phyloP scores from a whole-genome alignment of 2,329 filamentous ascomycete species.

The Ceratocystis albifundus region DNA sequence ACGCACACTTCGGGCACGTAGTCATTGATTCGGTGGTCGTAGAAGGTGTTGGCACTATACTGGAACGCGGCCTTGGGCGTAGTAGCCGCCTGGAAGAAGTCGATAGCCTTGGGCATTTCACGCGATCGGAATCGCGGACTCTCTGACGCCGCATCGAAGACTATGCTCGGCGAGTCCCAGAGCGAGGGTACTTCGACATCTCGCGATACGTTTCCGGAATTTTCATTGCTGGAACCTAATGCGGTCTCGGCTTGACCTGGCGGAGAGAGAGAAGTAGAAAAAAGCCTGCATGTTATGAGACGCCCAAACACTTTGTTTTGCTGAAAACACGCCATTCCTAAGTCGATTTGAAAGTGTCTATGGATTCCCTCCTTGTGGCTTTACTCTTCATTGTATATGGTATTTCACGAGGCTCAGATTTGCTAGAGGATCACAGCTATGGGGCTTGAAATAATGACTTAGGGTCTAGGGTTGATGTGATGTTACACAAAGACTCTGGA shows the following conservation, averaged over 20 bases:
- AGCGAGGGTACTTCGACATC: conserved; percentile 6
- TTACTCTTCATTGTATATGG: not conserved
- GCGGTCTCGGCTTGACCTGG: not conserved
- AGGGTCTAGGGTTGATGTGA: not conserved
- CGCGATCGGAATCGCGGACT: conserved; percentile 8
- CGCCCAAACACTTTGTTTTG: not conserved
- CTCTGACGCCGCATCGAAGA: conserved; percentile 11
- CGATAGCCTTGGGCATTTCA: conserved; percentile 11
- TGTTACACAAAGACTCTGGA: not conserved
- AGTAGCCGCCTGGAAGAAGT: conserved; percentile 14
- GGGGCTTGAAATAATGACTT: not conserved
- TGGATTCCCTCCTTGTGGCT: not conserved
- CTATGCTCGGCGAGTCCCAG: conserved; percentile 17
- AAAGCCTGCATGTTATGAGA: not conserved
- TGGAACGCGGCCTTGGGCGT: conserved; percentile 32
- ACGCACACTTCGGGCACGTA: conserved; percentile 56
- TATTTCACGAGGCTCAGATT: not conserved
- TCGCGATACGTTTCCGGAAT: not conserved
- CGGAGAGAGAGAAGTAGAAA: not conserved
- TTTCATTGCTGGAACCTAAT: not conserved
- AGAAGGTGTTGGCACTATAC: conserved; percentile 40
- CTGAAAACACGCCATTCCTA: not conserved
- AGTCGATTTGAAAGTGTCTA: not conserved
- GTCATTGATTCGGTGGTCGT: conserved; percentile 41
- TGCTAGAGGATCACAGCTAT: not conserved